phyloP scores from a whole-genome alignment of 805 yeast species.

The Metschnikowia peoriensis region DNA sequence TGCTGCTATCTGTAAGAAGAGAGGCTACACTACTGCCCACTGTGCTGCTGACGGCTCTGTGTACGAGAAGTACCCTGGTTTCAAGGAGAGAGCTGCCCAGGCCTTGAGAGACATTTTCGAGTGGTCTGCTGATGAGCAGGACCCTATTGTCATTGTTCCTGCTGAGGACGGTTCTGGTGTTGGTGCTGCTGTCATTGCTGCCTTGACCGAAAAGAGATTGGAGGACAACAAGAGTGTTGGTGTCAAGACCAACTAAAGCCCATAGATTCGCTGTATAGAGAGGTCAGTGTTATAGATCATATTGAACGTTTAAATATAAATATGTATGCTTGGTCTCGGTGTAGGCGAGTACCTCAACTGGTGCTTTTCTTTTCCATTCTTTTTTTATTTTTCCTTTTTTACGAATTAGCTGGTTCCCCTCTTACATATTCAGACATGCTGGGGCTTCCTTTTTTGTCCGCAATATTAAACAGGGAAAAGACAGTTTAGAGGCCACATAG shows the following conservation, averaged over 20 bases:
- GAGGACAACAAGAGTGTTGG: conserved; percentile 71
- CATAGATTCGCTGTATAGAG: background rate
- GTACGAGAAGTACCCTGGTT: conserved; percentile 88
- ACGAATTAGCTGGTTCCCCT: too few relatives aligned
- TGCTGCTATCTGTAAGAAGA: conserved; percentile 89
- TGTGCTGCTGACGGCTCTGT: conserved; percentile 99
- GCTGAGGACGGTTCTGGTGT: conserved; percentile 99
- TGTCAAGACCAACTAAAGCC: conserved; percentile 9
- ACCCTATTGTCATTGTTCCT: conserved; percentile 82
- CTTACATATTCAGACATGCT: too few relatives aligned
- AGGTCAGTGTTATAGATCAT: background rate
- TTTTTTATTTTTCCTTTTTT: too few relatives aligned
- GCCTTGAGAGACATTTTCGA: conserved; percentile 87
- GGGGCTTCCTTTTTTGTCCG: too few relatives aligned
- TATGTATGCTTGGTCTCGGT: too few relatives aligned
- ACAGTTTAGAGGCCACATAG: too few relatives aligned
- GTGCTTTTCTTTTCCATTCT: too few relatives aligned
- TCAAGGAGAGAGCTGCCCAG: conserved; percentile 83
- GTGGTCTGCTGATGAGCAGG: conserved; percentile 60
- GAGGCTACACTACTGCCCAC: conserved; percentile 71
- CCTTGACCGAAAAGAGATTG: conserved; percentile 81
- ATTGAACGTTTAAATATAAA: background rate
- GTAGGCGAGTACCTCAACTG: too few relatives aligned
- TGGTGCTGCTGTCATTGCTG: conserved; percentile 98
- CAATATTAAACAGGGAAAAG: too few relatives aligned